Evolutionary conservation across 371 early-diverging fungal species (phyloP).

Genomic region (Batkoa obscura): DNA sequence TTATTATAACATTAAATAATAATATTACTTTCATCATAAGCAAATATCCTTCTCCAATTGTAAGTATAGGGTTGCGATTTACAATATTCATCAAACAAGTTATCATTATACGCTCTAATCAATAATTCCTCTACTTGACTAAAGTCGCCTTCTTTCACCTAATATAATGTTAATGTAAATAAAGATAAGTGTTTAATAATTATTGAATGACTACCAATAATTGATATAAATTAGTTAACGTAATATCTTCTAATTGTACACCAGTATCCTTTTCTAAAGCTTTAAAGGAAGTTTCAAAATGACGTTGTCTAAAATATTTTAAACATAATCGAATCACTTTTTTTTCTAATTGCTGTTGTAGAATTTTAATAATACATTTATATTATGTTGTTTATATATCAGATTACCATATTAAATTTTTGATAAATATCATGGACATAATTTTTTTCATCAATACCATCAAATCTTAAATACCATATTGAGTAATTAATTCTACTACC

Average conservation of each 20-base stretch:
- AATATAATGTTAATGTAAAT: neutral
- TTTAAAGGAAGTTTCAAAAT: constrained; percentile 47
- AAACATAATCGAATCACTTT: constrained; percentile 66
- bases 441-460: constrained; percentile 45
- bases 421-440: constrained; percentile 35
- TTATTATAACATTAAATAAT: neutral
- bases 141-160: constrained; percentile 49
- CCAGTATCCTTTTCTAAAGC: constrained; percentile 37
- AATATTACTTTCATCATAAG: constrained; percentile 10
- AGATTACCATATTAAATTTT: constrained; percentile 42
- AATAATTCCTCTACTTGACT: constrained; percentile 46
- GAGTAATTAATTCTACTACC: constrained; percentile 88
- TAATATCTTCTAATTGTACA: constrained; percentile 52
- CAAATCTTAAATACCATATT: constrained; percentile 83
- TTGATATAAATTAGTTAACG: constrained; percentile 50
- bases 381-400: constrained; percentile 5
- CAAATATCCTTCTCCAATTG: constrained; percentile 38
- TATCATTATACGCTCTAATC: constrained; percentile 22
- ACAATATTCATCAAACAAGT: constrained; percentile 53
- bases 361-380: constrained; percentile 1
- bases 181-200: too few species aligned
- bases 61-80: constrained; percentile 39
- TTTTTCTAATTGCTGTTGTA: constrained; percentile 56
- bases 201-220: constrained; percentile 18
- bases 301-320: constrained; percentile 72